Conservation (phyloP, 345 rosid genomes). For the Hibiscus syriacus region DNA sequence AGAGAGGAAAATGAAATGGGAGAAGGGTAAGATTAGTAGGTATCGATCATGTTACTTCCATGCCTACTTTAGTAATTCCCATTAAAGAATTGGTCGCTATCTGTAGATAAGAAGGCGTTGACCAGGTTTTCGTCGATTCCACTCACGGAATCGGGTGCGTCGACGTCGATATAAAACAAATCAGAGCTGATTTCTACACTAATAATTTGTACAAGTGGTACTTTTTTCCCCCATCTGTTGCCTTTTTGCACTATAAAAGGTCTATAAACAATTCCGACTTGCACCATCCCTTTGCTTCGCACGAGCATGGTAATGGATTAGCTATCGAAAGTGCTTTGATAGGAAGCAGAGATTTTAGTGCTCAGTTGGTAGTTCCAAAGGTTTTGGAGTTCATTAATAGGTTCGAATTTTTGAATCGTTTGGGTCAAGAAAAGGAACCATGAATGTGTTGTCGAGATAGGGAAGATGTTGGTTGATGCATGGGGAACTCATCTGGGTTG, state of each 20-base stretch:
- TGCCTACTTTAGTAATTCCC: conserved; percentile 85
- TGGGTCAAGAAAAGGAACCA: no score
- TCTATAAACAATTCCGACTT: conserved; percentile 28
- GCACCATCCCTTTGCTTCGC: conserved; percentile 92
- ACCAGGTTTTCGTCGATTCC: conserved; percentile 82
- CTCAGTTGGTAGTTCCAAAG: conserved; percentile 77
- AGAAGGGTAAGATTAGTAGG: no score
- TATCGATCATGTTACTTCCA: conserved; percentile 87
- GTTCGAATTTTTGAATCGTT: no score
- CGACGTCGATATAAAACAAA: no score
- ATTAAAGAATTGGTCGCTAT: conserved; percentile 69
- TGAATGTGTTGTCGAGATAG: no score
- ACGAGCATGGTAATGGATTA: conserved; percentile 84
- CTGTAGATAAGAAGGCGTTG: conserved; percentile 83
- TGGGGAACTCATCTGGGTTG: no score
- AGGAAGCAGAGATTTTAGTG: conserved; percentile 84
- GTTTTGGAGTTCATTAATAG: conserved; percentile 68
- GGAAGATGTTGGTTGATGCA: no score
- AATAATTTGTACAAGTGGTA: conserved; percentile 93
- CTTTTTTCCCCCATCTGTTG: conserved; percentile 81
- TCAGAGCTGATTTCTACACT: no score
- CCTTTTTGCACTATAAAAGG: conserved; percentile 69
- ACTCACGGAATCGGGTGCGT: conserved; percentile 95
- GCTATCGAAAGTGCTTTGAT: conserved; percentile 87
- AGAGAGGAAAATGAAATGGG: no score